Evolutionary conservation across 495 filamentous ascomycete species (phyloP).

Genomic region (Tuber brumale): DNA sequence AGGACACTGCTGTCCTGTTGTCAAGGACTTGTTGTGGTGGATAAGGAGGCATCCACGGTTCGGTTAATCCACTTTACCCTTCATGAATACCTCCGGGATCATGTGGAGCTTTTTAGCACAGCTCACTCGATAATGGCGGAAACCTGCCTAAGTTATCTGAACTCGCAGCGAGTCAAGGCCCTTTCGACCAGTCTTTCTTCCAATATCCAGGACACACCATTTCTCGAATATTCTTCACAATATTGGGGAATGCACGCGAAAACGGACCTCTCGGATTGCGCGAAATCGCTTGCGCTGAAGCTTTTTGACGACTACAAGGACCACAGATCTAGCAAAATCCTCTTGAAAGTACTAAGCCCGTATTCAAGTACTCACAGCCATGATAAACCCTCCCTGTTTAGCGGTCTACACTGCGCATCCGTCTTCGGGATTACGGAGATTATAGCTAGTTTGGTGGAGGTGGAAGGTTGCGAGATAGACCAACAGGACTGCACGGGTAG

Average conservation of each 20-base stretch:
- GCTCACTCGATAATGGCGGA: neutral
- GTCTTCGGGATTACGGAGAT: neutral
- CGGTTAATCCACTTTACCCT: neutral
- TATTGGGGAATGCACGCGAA: neutral
- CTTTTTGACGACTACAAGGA: neutral
- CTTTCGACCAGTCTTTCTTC: neutral
- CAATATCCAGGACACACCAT: neutral
- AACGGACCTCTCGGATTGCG: neutral
- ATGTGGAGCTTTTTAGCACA: neutral
- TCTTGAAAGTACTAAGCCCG: neutral
- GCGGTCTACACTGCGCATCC: neutral
- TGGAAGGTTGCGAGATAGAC: neutral
- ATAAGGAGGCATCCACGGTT: neutral
- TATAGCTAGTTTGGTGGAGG: neutral
- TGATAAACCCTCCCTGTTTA: neutral
- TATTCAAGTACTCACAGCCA: rapidly evolving
- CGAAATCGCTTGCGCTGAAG: neutral
- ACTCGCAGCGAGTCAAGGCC: neutral
- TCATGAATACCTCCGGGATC: neutral
- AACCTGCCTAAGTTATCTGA: neutral
- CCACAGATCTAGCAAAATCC: neutral
- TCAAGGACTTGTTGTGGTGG: neutral
- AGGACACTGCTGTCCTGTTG: neutral
- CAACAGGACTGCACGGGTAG: neutral
- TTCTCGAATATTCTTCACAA: neutral